Percentiles rank a stretch among this genome's conserved stretches.
Evolutionary conservation across 495 filamentous ascomycete species (phyloP).

Genomic region (Aspergillus nidulans): DNA sequence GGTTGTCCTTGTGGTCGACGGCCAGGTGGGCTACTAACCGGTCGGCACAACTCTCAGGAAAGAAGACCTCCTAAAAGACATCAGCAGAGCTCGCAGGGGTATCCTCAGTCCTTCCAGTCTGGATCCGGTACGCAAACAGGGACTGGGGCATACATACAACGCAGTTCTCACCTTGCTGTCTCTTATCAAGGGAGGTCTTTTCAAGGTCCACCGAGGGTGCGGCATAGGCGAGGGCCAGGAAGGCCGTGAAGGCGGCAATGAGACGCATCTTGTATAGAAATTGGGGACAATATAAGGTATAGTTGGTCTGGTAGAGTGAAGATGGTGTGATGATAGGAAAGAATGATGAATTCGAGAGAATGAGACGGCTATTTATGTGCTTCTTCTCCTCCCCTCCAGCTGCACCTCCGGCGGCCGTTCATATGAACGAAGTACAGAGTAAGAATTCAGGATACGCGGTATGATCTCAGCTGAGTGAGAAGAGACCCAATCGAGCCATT

Average conservation of each 20-base stretch:
- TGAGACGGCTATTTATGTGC: slow-evolving; percentile 1
- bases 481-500: background rate
- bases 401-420: too few species aligned
- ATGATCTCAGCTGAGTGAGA: background rate
- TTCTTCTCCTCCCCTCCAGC: background rate
- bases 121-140: too few species aligned
- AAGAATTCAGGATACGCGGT: background rate
- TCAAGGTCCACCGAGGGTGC: background rate
- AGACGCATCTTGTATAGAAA: slow-evolving; percentile 9
- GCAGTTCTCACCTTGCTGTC: slow-evolving; percentile 13
- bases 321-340: slow-evolving; percentile 1
- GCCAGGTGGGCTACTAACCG: too few species aligned
- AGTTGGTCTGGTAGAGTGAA: background rate
- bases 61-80: slow-evolving; percentile 1
- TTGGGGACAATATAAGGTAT: background rate
- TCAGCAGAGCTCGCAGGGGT: too few species aligned
- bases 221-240: slow-evolving; percentile 9
- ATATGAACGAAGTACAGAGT: background rate
- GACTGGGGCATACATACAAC: too few species aligned
- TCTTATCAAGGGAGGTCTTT: slow-evolving; percentile 1
- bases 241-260: slow-evolving; percentile 3
- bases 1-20: too few species aligned
- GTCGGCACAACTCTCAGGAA: background rate
- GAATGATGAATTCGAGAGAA: background rate
- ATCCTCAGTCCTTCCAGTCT: too few species aligned